These are phyloP conservation scores for Coemansia sp. DNA, from an alignment of 192 early-diverging fungal species.

Conservation along the genomic window DNA sequence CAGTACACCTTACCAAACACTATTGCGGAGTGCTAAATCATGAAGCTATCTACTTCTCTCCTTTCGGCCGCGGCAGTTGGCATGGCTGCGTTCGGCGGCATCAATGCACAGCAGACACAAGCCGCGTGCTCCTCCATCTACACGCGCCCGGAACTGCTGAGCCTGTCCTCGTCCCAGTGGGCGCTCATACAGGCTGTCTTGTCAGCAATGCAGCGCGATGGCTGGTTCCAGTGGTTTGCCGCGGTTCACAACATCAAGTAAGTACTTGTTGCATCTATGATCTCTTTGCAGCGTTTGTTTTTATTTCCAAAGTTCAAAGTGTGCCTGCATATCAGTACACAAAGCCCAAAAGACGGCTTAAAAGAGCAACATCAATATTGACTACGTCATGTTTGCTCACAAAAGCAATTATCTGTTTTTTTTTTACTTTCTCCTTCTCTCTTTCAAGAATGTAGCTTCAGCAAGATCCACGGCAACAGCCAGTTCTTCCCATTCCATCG, in stretches of 20 bases:
- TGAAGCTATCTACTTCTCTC: conserved; percentile 31
- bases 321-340: background rate
- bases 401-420: background rate
- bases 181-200: conserved; percentile 21
- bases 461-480: conserved; percentile 51
- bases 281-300: background rate
- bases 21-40: background rate
- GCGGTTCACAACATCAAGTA: conserved; percentile 43
- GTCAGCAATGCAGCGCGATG: conserved; percentile 45
- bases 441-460: conserved; percentile 23
- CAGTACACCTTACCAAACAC: background rate
- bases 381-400: background rate
- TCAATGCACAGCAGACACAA: conserved; percentile 43
- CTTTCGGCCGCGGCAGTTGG: conserved; percentile 35
- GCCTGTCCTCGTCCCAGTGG: conserved; percentile 39
- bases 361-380: background rate
- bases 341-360: background rate
- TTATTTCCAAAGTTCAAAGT: background rate
- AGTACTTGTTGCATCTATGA: conserved; percentile 2
- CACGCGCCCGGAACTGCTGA: conserved; percentile 51
- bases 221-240: conserved; percentile 51
- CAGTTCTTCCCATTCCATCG: conserved; percentile 60
- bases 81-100: conserved; percentile 22
- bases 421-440: conserved; percentile 6
- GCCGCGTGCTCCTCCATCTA: conserved; percentile 44